phyloP scores from a whole-genome alignment of 2,329 filamentous ascomycete species.

The Claviceps humidiphila region DNA sequence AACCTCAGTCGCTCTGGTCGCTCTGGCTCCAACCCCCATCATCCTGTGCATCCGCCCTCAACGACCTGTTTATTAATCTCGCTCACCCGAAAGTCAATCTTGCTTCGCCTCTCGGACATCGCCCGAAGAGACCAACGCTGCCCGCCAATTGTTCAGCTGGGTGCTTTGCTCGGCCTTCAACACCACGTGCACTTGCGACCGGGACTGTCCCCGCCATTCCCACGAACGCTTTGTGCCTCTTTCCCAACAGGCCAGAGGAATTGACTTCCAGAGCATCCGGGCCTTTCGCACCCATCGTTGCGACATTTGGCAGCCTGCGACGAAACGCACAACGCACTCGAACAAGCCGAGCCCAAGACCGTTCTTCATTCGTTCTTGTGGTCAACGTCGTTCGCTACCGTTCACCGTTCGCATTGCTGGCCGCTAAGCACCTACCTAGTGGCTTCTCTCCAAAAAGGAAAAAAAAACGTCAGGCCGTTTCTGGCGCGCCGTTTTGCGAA shows the following conservation, averaged over 20 bases:
- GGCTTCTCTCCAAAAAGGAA: background rate
- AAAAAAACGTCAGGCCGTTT: background rate
- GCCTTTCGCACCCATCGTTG: background rate
- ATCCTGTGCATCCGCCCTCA: background rate
- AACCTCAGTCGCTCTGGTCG: too few relatives aligned
- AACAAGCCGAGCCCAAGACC: background rate
- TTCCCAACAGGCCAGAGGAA: background rate
- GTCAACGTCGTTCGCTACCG: background rate
- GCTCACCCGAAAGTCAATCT: background rate
- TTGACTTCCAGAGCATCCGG: background rate
- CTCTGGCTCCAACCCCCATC: background rate
- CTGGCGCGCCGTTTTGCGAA: background rate
- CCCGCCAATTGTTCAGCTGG: background rate
- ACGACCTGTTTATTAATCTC: background rate
- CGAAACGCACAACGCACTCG: background rate
- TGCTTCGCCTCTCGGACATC: background rate
- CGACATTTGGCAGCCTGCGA: background rate
- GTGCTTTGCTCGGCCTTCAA: background rate
- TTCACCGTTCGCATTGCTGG: background rate
- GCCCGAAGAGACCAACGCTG: background rate
- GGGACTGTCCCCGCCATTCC: background rate
- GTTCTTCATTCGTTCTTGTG: background rate
- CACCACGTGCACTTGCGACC: constrained; percentile 3
- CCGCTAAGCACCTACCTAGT: background rate
- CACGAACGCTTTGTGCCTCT: background rate